Evolutionary conservation across 208 protist species (phyloP).

Genomic region (Wallacemonas sp.): DNA sequence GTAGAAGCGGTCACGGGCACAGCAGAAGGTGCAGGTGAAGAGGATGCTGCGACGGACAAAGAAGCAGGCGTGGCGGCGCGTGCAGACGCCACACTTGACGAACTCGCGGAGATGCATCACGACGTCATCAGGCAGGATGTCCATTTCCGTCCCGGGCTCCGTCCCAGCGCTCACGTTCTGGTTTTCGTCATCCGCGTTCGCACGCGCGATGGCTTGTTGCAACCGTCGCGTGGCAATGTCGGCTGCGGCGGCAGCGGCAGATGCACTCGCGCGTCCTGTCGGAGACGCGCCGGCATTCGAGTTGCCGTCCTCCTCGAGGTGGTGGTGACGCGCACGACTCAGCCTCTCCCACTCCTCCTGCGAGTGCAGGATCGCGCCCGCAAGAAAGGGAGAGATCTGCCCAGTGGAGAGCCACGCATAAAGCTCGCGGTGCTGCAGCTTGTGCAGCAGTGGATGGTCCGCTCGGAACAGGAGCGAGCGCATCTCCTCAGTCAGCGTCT

Average conservation of each 20-base stretch:
- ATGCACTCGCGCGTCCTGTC: too few relatives aligned
- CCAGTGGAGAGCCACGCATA: slow-evolving; percentile 14
- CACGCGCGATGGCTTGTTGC: slow-evolving; percentile 11
- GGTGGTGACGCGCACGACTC: background rate
- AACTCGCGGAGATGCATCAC: slow-evolving; percentile 50
- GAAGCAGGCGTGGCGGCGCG: slow-evolving; percentile 51
- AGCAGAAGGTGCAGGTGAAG: slow-evolving; percentile 84
- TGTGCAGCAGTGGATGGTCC: slow-evolving; percentile 58
- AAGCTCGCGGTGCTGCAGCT: slow-evolving; percentile 16
- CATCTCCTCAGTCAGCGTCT: slow-evolving; percentile 70
- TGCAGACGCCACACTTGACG: slow-evolving; percentile 65
- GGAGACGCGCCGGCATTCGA: background rate
- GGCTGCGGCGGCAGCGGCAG: background rate
- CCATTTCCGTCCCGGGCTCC: slow-evolving; percentile 23
- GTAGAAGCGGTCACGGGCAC: slow-evolving; percentile 77
- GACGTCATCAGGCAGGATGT: slow-evolving; percentile 40
- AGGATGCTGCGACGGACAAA: slow-evolving; percentile 63
- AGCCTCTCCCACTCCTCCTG: slow-evolving; percentile 17
- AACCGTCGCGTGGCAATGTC: slow-evolving; percentile 3
- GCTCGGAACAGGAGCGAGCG: slow-evolving; percentile 64
- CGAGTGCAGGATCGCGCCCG: slow-evolving; percentile 5
- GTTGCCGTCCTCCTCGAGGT: background rate
- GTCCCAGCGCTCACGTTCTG: background rate
- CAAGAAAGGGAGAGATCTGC: slow-evolving; percentile 6
- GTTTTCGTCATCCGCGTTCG: slow-evolving; percentile 7